phyloP scores from a whole-genome alignment of 1,139 yeast genomes.

The Casaregolazyma suthepensis region DNA sequence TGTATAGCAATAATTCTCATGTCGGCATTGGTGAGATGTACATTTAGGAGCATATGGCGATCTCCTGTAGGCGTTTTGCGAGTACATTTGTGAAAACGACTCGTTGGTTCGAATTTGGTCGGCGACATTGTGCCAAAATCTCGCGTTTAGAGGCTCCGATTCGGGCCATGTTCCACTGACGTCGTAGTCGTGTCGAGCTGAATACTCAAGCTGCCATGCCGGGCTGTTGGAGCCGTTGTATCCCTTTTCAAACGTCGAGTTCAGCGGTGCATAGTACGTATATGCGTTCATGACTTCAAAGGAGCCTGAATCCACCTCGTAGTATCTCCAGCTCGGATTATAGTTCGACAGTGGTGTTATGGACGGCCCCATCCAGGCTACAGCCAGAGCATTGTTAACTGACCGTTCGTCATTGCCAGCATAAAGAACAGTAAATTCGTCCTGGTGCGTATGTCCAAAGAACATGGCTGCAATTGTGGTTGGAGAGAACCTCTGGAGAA shows the following conservation, averaged over 20 bases:
- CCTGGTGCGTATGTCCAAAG: constrained; percentile 69
- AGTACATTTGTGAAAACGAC: constrained; percentile 43
- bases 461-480: constrained; percentile 61
- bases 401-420: constrained; percentile 30
- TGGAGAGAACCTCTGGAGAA: constrained; percentile 63
- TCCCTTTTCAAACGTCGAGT: constrained; percentile 37
- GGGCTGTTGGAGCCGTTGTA: constrained; percentile 16
- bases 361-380: constrained; percentile 64
- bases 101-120: constrained; percentile 30
- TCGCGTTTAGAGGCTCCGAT: constrained; percentile 27
- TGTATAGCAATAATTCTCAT: constrained; percentile 28
- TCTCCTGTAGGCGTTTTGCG: constrained; percentile 44
- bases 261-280: constrained; percentile 42
- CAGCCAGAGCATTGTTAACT: constrained; percentile 42
- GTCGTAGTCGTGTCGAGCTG: constrained; percentile 28
- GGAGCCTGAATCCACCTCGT: constrained; percentile 58
- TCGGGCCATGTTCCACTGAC: constrained; percentile 24
- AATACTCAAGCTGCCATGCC: constrained; percentile 27
- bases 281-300: constrained; percentile 55
- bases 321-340: constrained; percentile 70
- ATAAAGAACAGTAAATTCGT: constrained; percentile 57
- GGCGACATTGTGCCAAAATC: constrained; percentile 30
- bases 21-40: constrained; percentile 20
- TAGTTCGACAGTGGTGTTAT: constrained; percentile 54
- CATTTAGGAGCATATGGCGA: constrained; percentile 40